Evolutionary conservation across 2,329 filamentous ascomycete genomes (phyloP).

Genomic region (Scedosporium boydii): DNA sequence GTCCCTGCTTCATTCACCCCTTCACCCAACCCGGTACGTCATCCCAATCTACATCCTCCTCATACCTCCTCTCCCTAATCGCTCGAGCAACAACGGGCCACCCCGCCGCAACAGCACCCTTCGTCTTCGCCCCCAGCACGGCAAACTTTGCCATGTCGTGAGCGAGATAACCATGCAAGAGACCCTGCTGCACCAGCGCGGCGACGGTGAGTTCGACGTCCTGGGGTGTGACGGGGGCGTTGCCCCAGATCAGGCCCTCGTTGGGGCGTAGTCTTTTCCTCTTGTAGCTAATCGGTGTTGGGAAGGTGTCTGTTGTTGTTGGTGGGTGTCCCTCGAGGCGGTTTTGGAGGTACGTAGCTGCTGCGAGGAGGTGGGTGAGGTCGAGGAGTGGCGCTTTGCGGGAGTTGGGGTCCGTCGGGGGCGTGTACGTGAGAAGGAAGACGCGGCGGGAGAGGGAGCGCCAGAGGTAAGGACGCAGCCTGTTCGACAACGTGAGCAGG

Average conservation of each 20-base stretch:
- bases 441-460: slow-evolving; percentile 68
- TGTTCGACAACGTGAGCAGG: slow-evolving; percentile 64
- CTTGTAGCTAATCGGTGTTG: slow-evolving; percentile 29
- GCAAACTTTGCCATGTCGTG: slow-evolving; percentile 70
- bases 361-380: slow-evolving; percentile 55
- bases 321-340: slow-evolving; percentile 47
- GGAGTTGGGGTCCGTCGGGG: slow-evolving; percentile 43
- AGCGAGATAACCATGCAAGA: slow-evolving; percentile 77
- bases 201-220: slow-evolving; percentile 73
- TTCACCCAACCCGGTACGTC: slow-evolving; percentile 71
- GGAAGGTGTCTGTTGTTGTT: slow-evolving; percentile 26
- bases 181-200: slow-evolving; percentile 67
- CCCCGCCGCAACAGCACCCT: slow-evolving; percentile 55
- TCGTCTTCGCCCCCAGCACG: slow-evolving; percentile 65
- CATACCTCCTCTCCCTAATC: slow-evolving; percentile 49
- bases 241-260: slow-evolving; percentile 55
- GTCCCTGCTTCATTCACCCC: slow-evolving; percentile 17
- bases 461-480: slow-evolving; percentile 77
- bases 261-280: slow-evolving; percentile 40
- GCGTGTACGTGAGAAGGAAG: slow-evolving; percentile 70
- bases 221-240: slow-evolving; percentile 45
- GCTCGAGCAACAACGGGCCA: slow-evolving; percentile 70
- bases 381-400: slow-evolving; percentile 66
- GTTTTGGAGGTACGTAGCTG: slow-evolving; percentile 56
- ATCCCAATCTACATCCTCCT: slow-evolving; percentile 50